phyloP scores from a whole-genome alignment of 257 asterid species.

The Nyctanthes arbortristis region DNA sequence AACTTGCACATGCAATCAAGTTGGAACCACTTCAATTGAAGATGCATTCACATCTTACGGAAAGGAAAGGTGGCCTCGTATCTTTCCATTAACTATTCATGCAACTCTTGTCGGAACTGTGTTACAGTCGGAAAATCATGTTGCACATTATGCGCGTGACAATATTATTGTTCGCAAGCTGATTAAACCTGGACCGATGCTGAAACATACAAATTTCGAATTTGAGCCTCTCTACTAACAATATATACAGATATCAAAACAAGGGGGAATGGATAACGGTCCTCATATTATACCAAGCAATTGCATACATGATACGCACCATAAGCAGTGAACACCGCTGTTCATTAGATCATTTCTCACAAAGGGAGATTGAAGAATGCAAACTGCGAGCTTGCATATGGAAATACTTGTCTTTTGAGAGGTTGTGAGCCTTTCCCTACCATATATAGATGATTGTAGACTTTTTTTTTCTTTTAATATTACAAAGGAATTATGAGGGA shows the following conservation, averaged over 20 bases:
- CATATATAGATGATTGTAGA: too few relatives aligned
- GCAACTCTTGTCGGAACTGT: slow-evolving; percentile 61
- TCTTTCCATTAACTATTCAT: slow-evolving; percentile 63
- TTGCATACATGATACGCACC: too few relatives aligned
- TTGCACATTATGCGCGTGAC: slow-evolving; percentile 62
- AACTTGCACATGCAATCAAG: slow-evolving; percentile 46
- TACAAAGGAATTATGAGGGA: too few relatives aligned
- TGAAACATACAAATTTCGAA: slow-evolving; percentile 70
- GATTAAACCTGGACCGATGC: slow-evolving; percentile 56
- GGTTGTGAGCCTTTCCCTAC: too few relatives aligned
- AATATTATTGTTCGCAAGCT: slow-evolving; percentile 63
- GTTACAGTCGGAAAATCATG: slow-evolving; percentile 61
- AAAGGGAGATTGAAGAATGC: not conserved
- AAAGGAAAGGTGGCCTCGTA: slow-evolving; percentile 58
- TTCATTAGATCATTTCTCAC: too few relatives aligned
- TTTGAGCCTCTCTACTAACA: slow-evolving; percentile 40
- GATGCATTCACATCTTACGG: slow-evolving; percentile 67
- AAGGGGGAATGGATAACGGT: too few relatives aligned
- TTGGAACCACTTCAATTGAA: slow-evolving; percentile 38
- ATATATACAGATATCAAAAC: not conserved
- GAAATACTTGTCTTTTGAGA: not conserved
- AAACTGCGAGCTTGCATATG: too few relatives aligned
- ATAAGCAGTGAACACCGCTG: too few relatives aligned
- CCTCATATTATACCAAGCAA: too few relatives aligned
- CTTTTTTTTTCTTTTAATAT: too few relatives aligned